Evolutionary conservation across 495 filamentous ascomycete species (phyloP), one percentile per base, ranked within the genome.

Genomic region (Lophiostoma macrostomum): DNA sequence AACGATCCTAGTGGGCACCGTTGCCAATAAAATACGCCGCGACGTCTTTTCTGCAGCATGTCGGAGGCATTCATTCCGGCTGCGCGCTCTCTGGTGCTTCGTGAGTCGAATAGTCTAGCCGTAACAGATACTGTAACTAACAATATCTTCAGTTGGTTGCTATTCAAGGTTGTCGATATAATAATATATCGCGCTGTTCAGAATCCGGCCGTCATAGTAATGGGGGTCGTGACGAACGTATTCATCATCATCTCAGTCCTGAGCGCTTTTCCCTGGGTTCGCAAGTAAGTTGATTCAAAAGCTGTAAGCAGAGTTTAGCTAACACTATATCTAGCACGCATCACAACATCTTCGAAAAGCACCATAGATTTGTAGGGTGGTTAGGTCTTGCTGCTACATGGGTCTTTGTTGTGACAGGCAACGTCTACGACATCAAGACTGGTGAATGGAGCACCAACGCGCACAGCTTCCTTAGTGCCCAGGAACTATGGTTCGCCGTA

Each of bases 311-410:
- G 18, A 13, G 10, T 3, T 34, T 41, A 45, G 25, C 36, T 50
- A 35, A 56, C 43, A 1, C 18, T n/a, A 18, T 10, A 8, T 27
- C 20, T 27, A 70, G 69, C 48, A 60, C 61, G 52, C 59, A 71
- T 52, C 70, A 73, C 52, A 71, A 71, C 41, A 53, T 66, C 2
- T 73, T 73, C 52, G 71, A 73, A 57, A 62, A 61, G 23, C 71
- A 73, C 53, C 71, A 74, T 55, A 66, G 71, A 20, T 74, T 74
- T 50, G 67, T 74, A 53, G 71, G 71, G 28, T 73, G 71, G 71
- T 38, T 73, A 20, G 71, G 71, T 32, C 55, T 74, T 22, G 71
- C 69, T 25, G 70, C 68, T 1, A 74, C 71, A 10, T 74, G 71
- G 71, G 51, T 54, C 3, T 74, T 74, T 44, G 71, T 74, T 14